Evolutionary conservation across 1,139 yeast genomes (phyloP).

Genomic region (Kodamaea sp.): DNA sequence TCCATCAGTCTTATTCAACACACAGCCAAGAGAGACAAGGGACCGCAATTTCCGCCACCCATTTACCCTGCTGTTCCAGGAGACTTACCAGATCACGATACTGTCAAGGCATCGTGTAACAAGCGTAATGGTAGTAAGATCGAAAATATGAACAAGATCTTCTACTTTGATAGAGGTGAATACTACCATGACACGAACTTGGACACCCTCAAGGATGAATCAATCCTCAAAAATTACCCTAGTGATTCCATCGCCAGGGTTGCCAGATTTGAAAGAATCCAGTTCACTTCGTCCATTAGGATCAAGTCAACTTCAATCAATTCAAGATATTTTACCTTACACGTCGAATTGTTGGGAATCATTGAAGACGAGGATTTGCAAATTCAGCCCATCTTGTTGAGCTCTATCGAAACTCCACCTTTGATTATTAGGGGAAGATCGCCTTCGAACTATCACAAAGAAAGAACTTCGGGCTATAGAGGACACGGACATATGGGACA

Average conservation of each 20-base stretch:
- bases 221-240: constrained; percentile 46
- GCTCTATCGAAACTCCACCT: constrained; percentile 58
- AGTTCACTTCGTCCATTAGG: constrained; percentile 62
- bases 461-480: constrained; percentile 42
- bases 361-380: constrained; percentile 42
- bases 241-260: constrained; percentile 55
- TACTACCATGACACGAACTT: constrained; percentile 34
- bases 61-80: constrained; percentile 62
- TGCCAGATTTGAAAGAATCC: constrained; percentile 69
- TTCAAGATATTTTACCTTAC: constrained; percentile 51
- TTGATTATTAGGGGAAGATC: constrained; percentile 68
- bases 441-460: constrained; percentile 60
- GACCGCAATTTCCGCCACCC: constrained; percentile 66
- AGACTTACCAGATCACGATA: constrained; percentile 56
- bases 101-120: constrained; percentile 61
- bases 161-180: constrained; percentile 47
- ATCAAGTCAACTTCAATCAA: constrained; percentile 49
- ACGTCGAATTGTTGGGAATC: constrained; percentile 56
- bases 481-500: constrained; percentile 14
- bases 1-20: constrained; percentile 59
- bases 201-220: constrained; percentile 32
- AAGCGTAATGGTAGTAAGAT: constrained; percentile 55
- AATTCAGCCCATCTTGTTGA: constrained; percentile 41
- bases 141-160: constrained; percentile 52
- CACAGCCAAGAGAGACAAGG: constrained; percentile 71